These are phyloP conservation scores for Hypoxylon sp. DNA, from an alignment of 2,329 filamentous ascomycete species.

Conservation along the genomic window DNA sequence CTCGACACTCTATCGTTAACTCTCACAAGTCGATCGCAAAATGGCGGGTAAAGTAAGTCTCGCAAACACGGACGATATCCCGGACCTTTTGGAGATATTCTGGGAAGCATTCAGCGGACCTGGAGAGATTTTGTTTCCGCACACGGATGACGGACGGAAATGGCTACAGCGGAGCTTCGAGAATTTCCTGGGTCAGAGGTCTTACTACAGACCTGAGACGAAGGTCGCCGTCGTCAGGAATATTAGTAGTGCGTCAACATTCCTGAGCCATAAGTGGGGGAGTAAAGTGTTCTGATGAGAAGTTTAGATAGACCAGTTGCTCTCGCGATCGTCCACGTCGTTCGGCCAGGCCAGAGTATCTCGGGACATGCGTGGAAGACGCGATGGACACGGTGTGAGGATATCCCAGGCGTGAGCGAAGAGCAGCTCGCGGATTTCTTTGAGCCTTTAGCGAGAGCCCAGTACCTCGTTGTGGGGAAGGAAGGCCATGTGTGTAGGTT, in stretches of 20 bases:
- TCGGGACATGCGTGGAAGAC: slow-evolving; percentile 48
- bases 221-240: slow-evolving; percentile 48
- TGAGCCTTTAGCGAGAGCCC: slow-evolving; percentile 47
- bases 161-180: slow-evolving; percentile 50
- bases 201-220: slow-evolving; percentile 45
- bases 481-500: slow-evolving; percentile 50
- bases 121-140: slow-evolving; percentile 47
- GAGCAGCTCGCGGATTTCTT: slow-evolving; percentile 47
- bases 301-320: slow-evolving; percentile 44
- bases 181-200: slow-evolving; percentile 47
- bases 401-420: slow-evolving; percentile 44
- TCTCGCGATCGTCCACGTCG: slow-evolving; percentile 45
- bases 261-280: neutral
- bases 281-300: slow-evolving; percentile 19
- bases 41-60: slow-evolving; percentile 44
- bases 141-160: slow-evolving; percentile 44
- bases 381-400: slow-evolving; percentile 47
- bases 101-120: slow-evolving; percentile 49
- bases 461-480: slow-evolving; percentile 47
- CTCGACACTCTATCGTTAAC: neutral
- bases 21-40: slow-evolving; percentile 6
- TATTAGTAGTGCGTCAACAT: slow-evolving; percentile 39
- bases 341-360: slow-evolving; percentile 46
- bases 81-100: slow-evolving; percentile 47
- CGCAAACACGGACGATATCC: slow-evolving; percentile 47